These are phyloP conservation scores for Colletotrichum brevisporum DNA, from an alignment of 2,329 filamentous ascomycete species.

Conservation along the genomic window DNA sequence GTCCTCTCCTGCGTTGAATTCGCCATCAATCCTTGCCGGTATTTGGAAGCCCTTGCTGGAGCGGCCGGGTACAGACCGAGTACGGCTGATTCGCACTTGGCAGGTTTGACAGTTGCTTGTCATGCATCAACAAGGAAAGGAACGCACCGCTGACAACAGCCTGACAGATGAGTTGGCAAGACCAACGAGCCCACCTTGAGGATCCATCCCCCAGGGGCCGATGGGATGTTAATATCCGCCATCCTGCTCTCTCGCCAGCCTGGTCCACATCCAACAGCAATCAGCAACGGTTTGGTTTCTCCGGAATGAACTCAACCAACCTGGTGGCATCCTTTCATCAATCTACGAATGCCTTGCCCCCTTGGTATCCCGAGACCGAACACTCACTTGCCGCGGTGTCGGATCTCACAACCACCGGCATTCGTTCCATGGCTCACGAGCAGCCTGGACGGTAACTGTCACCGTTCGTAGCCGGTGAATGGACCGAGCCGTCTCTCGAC, in stretches of 20 bases:
- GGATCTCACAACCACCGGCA: not conserved
- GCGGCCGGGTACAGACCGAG: no score
- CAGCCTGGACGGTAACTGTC: constrained; percentile 18
- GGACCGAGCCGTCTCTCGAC: not conserved
- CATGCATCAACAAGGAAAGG: constrained; percentile 1
- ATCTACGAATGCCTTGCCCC: not conserved
- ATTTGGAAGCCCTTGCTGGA: not conserved
- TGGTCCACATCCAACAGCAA: constrained; percentile 3
- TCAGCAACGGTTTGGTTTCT: not conserved
- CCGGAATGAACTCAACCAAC: constrained; percentile 10
- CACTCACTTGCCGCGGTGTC: constrained; percentile 1
- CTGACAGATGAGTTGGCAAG: constrained; percentile 8
- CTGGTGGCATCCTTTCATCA: not conserved
- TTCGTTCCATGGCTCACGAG: constrained; percentile 1
- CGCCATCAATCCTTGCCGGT: not conserved
- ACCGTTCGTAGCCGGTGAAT: constrained; percentile 16
- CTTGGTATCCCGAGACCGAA: not conserved
- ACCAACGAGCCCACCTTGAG: constrained; percentile 6
- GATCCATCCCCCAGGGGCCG: constrained; percentile 1
- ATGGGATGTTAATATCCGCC: constrained; percentile 23
- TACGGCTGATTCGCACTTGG: constrained; percentile 17
- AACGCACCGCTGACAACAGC: constrained; percentile 9
- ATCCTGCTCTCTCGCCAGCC: constrained; percentile 12
- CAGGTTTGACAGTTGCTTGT: constrained; percentile 22
- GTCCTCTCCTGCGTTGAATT: not conserved